phyloP scores from a whole-genome alignment of 768 basidiomycete species.

The Daedalea quercina region DNA sequence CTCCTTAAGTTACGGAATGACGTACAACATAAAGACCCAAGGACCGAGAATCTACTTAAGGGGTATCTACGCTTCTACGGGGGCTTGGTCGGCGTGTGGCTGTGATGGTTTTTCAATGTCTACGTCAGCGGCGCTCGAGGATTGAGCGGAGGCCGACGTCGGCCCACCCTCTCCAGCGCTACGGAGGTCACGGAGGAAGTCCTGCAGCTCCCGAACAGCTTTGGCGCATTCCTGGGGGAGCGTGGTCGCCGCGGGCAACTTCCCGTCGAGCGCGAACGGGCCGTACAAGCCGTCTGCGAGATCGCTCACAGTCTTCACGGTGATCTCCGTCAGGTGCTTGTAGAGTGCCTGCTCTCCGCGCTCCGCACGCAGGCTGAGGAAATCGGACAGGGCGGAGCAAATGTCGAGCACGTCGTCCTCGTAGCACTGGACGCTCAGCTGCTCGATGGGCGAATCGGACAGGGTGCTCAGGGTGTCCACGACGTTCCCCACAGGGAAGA shows the following conservation, averaged over 20 bases:
- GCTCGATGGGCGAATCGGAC: slow-evolving; percentile 53
- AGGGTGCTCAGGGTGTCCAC: slow-evolving; percentile 54
- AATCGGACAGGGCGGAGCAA: slow-evolving; percentile 48
- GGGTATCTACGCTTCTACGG: too few species aligned
- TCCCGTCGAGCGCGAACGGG: slow-evolving; percentile 3
- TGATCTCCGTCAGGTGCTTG: slow-evolving; percentile 40
- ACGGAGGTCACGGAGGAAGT: slow-evolving; percentile 42
- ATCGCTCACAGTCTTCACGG: slow-evolving; percentile 36
- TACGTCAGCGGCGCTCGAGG: not conserved
- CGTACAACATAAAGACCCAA: too few species aligned
- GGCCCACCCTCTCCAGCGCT: slow-evolving; percentile 18
- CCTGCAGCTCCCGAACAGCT: slow-evolving; percentile 41
- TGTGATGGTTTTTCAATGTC: not conserved
- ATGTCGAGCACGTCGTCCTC: slow-evolving; percentile 59
- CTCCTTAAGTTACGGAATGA: too few species aligned
- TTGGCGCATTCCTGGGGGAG: slow-evolving; percentile 33
- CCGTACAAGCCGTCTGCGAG: slow-evolving; percentile 24
- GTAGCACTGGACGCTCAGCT: slow-evolving; percentile 50
- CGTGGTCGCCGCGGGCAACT: slow-evolving; percentile 1
- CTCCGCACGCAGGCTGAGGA: slow-evolving; percentile 45
- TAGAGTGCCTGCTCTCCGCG: slow-evolving; percentile 41
- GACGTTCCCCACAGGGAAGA: slow-evolving; percentile 54
- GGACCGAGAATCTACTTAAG: too few species aligned
- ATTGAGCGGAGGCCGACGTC: not conserved
- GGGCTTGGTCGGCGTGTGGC: too few species aligned